Evolutionary conservation across 371 early-diverging fungal genomes (phyloP).

Genomic region (Blastocladiella emersonii): DNA sequence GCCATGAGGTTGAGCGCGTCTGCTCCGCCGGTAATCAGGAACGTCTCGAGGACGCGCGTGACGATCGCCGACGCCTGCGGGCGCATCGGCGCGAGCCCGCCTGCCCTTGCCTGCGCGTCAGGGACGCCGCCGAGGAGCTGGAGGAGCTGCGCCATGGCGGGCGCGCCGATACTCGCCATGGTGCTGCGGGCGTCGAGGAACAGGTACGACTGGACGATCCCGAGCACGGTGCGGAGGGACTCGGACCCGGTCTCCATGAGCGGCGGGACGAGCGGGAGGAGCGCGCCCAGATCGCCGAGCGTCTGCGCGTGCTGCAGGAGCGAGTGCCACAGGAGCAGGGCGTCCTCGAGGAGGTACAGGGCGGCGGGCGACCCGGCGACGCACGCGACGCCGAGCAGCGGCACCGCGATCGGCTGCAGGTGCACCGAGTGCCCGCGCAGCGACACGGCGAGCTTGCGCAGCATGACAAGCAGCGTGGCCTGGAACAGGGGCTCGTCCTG

Average conservation of each 20-base stretch:
- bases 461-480: background rate
- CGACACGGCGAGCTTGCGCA: background rate
- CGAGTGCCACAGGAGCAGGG: background rate
- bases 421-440: background rate
- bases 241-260: background rate
- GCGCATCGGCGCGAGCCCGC: background rate
- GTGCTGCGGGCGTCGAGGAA: background rate
- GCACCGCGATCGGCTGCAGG: background rate
- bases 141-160: too few relatives aligned
- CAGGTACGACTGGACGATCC: background rate
- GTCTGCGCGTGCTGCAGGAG: background rate
- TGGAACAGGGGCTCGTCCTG: background rate
- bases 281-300: background rate
- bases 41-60: background rate
- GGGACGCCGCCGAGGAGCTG: too few relatives aligned
- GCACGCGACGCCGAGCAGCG: background rate
- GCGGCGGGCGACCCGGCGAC: background rate
- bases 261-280: background rate
- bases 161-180: background rate
- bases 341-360: background rate
- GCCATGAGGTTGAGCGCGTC: background rate
- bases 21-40: background rate
- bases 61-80: background rate
- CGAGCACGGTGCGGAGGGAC: background rate
- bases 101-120: too few relatives aligned